Conservation (phyloP, 306 rosid species). For the Fragaria iinumae region DNA sequence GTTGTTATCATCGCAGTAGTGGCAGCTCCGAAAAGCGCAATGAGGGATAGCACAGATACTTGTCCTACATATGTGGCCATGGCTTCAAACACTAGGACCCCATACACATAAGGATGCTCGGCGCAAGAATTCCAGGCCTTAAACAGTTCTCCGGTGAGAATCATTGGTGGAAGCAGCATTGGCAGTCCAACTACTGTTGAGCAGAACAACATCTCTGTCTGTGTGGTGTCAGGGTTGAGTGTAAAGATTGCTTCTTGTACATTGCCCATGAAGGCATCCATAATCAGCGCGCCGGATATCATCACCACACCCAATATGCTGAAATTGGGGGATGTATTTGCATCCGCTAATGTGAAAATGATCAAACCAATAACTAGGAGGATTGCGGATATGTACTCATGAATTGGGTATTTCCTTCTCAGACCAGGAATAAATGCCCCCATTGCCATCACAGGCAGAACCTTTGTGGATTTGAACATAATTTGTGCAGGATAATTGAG, state of each 20-base stretch:
- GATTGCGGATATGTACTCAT: constrained; percentile 52
- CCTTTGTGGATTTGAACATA: constrained; percentile 74
- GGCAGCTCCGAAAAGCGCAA: constrained; percentile 57
- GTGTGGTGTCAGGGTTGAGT: constrained; percentile 55
- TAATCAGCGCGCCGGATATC: constrained; percentile 54
- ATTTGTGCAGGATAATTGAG: constrained; percentile 67
- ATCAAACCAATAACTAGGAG: constrained; percentile 55
- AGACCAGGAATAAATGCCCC: constrained; percentile 68
- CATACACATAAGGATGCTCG: constrained; percentile 62
- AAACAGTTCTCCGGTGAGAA: constrained; percentile 55
- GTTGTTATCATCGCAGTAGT: constrained; percentile 69
- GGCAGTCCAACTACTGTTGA: constrained; percentile 63
- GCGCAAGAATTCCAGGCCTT: constrained; percentile 59
- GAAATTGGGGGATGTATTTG: constrained; percentile 62
- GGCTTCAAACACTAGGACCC: constrained; percentile 55
- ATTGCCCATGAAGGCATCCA: constrained; percentile 67
- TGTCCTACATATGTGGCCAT: constrained; percentile 62
- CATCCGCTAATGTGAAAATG: constrained; percentile 65
- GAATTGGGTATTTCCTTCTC: constrained; percentile 57
- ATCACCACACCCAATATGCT: constrained; percentile 50
- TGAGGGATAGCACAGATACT: constrained; percentile 54
- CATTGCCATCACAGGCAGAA: constrained; percentile 62
- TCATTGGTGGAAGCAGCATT: constrained; percentile 51
- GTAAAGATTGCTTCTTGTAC: constrained; percentile 67
- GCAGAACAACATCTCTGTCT: constrained; percentile 71